Evolutionary conservation across 257 asterid genomes (phyloP).

Genomic region (Ligustrum vulgare): DNA sequence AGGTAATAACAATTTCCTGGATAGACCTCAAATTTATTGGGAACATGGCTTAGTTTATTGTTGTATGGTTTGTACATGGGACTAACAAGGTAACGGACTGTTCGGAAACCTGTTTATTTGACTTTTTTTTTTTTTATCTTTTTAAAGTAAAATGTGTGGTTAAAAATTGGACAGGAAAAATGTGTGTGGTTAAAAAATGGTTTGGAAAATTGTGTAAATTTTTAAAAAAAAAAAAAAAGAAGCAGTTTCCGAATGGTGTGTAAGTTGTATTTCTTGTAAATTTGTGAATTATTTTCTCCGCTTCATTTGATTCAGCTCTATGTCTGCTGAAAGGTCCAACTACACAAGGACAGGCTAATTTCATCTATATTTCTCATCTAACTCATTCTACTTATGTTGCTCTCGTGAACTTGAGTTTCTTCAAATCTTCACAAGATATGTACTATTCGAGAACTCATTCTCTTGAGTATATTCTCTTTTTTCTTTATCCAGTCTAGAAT

Average conservation of each 20-base stretch:
- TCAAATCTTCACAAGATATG: neutral
- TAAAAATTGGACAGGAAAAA: too few relatives aligned
- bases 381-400: neutral
- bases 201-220: too few relatives aligned
- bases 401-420: neutral
- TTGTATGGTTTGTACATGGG: neutral
- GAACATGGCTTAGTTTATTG: neutral
- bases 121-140: too few relatives aligned
- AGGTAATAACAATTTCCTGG: slow-evolving; percentile 39
- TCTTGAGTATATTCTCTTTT: neutral
- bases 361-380: neutral
- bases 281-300: neutral
- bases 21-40: neutral
- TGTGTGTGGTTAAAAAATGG: too few relatives aligned
- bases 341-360: neutral
- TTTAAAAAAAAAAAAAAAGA: too few relatives aligned
- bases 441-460: neutral
- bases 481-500: neutral
- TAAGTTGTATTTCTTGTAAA: neutral
- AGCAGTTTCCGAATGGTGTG: too few relatives aligned
- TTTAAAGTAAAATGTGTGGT: too few relatives aligned
- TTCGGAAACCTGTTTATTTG: too few relatives aligned
- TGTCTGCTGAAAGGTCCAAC: neutral
- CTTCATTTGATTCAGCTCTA: neutral
- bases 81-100: neutral